Percentiles rank a stretch among this genome's conserved stretches.
These are phyloP conservation scores for Aspergillus hiratsukae DNA, from an alignment of 2,329 filamentous ascomycete genomes.

Conservation along the genomic window DNA sequence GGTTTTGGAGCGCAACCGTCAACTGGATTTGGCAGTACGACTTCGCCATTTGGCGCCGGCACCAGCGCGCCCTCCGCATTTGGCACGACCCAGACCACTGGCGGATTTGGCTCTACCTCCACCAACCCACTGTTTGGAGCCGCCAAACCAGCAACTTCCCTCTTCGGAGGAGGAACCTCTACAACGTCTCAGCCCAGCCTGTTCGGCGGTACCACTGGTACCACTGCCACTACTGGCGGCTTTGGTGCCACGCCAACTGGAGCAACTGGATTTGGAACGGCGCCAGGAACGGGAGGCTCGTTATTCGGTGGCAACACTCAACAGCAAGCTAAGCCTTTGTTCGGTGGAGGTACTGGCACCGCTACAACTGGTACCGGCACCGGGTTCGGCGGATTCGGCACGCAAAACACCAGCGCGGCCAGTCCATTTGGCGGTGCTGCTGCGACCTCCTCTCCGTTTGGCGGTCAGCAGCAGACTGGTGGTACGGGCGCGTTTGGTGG, in stretches of 20 bases:
- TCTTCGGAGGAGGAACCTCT: constrained; percentile 31
- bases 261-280: constrained; percentile 24
- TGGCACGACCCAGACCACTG: constrained; percentile 40
- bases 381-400: constrained; percentile 35
- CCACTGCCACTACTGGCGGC: constrained; percentile 31
- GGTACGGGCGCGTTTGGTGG: constrained; percentile 41
- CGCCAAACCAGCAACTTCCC: constrained; percentile 38
- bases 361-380: constrained; percentile 25
- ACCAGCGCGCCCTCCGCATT: constrained; percentile 40
- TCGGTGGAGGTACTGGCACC: constrained; percentile 26
- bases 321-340: constrained; percentile 32
- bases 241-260: constrained; percentile 25
- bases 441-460: constrained; percentile 43
- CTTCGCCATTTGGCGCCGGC: constrained; percentile 37
- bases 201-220: constrained; percentile 38
- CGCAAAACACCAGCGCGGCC: constrained; percentile 34
- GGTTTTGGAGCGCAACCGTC: constrained; percentile 43
- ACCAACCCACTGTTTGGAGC: constrained; percentile 42
- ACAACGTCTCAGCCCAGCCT: constrained; percentile 34
- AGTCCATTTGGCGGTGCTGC: constrained; percentile 38
- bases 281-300: constrained; percentile 24
- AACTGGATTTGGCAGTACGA: constrained; percentile 42
- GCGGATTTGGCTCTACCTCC: constrained; percentile 32
- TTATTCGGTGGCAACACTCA: constrained; percentile 41
- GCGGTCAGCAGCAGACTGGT: constrained; percentile 31